phyloP scores from a whole-genome alignment of 495 filamentous ascomycete genomes.

The Hypoxylon rickii region DNA sequence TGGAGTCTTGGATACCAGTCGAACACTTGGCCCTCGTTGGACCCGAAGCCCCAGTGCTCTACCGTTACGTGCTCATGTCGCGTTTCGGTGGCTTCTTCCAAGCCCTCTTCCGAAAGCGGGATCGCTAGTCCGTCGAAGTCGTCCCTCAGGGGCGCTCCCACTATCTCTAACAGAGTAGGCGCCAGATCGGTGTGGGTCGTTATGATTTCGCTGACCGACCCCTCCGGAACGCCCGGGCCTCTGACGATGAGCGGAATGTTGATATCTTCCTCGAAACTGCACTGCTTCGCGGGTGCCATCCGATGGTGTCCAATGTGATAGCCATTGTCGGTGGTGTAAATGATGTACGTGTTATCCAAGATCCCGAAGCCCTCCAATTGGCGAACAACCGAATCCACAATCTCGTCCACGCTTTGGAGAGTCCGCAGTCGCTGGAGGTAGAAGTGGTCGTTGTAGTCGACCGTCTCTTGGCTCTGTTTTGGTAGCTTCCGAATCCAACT shows the following conservation, averaged over 20 bases:
- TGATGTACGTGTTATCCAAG: constrained; percentile 70
- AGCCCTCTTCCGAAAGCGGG: constrained; percentile 45
- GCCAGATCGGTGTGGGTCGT: constrained; percentile 73
- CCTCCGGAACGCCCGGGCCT: constrained; percentile 59
- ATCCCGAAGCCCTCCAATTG: constrained; percentile 56
- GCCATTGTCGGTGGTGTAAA: constrained; percentile 76
- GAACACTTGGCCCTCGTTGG: constrained; percentile 53
- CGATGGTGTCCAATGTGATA: constrained; percentile 78
- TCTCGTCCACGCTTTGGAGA: constrained; percentile 71
- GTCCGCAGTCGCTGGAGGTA: constrained; percentile 66
- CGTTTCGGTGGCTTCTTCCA: constrained; percentile 34
- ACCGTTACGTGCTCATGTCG: constrained; percentile 69
- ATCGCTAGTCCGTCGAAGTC: constrained; percentile 67
- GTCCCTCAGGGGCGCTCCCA: constrained; percentile 49
- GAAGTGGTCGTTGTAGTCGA: constrained; percentile 71
- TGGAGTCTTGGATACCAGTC: constrained; percentile 33
- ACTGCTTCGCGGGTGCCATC: constrained; percentile 71
- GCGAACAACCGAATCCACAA: constrained; percentile 61
- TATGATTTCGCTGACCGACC: constrained; percentile 55
- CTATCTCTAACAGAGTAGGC: constrained; percentile 64
- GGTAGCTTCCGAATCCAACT: constrained; percentile 64
- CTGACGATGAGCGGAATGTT: constrained; percentile 69
- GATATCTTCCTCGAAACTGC: constrained; percentile 75
- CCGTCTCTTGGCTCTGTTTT: constrained; percentile 55
- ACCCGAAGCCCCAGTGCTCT: constrained; percentile 65